These are phyloP conservation scores for Baorangia bicolor DNA, from an alignment of 768 basidiomycete species.

Conservation along the genomic window DNA sequence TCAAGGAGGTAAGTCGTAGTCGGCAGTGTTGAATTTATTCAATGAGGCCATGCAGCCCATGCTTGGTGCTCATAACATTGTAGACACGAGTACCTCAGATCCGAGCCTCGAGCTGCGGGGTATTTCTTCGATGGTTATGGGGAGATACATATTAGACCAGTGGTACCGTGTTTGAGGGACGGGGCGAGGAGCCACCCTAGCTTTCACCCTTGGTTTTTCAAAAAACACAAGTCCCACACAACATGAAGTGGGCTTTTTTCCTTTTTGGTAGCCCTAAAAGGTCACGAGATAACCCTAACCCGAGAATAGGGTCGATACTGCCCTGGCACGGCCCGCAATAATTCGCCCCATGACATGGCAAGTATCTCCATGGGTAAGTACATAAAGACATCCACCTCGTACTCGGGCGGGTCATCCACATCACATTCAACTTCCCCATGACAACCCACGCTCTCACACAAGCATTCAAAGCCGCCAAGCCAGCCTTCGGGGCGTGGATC, in stretches of 20 bases:
- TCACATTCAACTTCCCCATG: conserved; percentile 34
- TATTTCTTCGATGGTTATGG: background rate
- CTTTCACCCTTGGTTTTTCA: no score
- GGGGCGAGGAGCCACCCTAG: no score
- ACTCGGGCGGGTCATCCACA: background rate
- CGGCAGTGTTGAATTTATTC: background rate
- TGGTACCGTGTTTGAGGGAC: no score
- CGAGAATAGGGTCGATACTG: background rate
- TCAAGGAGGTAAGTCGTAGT: background rate
- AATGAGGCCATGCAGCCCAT: no score
- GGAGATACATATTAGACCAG: background rate
- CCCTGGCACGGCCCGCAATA: background rate
- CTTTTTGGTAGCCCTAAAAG: background rate
- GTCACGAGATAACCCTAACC: background rate
- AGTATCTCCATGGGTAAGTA: background rate
- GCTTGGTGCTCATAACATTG: background rate
- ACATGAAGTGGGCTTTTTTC: background rate
- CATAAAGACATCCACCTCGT: background rate
- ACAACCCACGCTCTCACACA: conserved; percentile 52
- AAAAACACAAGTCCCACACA: no score
- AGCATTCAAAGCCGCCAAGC: conserved; percentile 52
- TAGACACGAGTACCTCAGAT: background rate
- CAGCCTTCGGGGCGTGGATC: conserved; percentile 69
- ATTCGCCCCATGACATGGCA: conserved; percentile 11
- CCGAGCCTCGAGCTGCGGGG: background rate